Evolutionary conservation across 768 basidiomycete genomes (phyloP), one percentile per base, ranked within the genome.

Genomic region (Russula sp.): DNA sequence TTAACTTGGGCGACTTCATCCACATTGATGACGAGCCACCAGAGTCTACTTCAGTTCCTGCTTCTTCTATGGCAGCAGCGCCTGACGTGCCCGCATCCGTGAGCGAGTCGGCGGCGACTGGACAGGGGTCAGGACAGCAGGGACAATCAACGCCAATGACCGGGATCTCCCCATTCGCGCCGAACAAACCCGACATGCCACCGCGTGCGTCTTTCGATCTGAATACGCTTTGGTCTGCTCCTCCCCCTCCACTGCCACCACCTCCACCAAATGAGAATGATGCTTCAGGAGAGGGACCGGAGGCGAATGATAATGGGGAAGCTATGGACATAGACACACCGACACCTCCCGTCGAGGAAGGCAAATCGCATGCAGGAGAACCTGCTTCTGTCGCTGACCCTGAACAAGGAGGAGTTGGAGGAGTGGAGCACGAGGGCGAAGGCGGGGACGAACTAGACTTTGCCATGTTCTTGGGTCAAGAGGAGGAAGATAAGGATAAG

Each of bases 381-480:
- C n/a, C 53, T 14, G 36, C 44, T n/a, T 26, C 59, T 13, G 59
- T 24, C 28, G 32, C 20, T 14, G 61, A 20, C 13, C 46, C 54
- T n/a, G 54, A 62, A 38, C 54, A 48, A 14, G 61, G 44, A 3
- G 49, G 49, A 7, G 49, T 50, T 26, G 16, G 26, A 26, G 80
- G 28, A 22, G 80, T 83, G 53, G 67, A 83, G 81, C 70, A 75
- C 75, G 46, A 79, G 78, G 38, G 72, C 63, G 49, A 40, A 61
- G 92, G 92, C 74, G 63, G 62, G 14, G 58, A 60, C 10, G 59
- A 64, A 34, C 83, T 86, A 66, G 93, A 93, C 72, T 93, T 95
- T 70, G 93, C 93, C 69, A 89, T 92, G 85, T 87, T 92, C 71
- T 75, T 94, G 44, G 63, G 58, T 40, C 58, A 64, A 50, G 83